phyloP scores from a whole-genome alignment of 108 stramenopile genomes.

The Nitzschia sp. region DNA sequence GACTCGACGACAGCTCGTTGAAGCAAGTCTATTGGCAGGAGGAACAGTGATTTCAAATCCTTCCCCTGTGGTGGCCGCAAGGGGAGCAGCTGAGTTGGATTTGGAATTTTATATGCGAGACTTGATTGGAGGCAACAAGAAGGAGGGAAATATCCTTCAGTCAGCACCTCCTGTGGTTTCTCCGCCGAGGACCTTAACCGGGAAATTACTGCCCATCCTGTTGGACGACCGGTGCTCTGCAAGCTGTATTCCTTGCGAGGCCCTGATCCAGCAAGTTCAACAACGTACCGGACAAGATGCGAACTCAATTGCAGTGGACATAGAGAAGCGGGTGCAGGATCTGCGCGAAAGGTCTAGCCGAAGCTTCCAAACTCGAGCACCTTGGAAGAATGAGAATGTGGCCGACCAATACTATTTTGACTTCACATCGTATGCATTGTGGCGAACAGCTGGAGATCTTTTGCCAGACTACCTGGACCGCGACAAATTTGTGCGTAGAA shows the following conservation, averaged over 20 bases:
- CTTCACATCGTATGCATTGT: conserved; percentile 74
- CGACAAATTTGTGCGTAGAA: conserved; percentile 57
- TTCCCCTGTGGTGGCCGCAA: conserved; percentile 44
- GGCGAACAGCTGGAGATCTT: conserved; percentile 65
- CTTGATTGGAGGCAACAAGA: conserved; percentile 68
- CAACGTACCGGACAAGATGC: not conserved
- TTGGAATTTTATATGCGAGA: conserved; percentile 84
- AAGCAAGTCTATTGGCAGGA: not conserved
- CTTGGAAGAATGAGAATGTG: conserved; percentile 57
- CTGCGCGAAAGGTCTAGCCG: conserved; percentile 41
- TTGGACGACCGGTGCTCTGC: conserved; percentile 45
- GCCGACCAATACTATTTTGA: conserved; percentile 85
- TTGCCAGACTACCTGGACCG: conserved; percentile 59
- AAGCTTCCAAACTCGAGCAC: conserved; percentile 50
- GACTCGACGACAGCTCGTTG: not conserved
- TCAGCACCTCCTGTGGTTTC: conserved; percentile 46
- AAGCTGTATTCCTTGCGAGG: conserved; percentile 36
- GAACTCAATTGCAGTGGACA: conserved; percentile 14
- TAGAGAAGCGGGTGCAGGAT: conserved; percentile 13
- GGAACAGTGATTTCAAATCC: conserved; percentile 26
- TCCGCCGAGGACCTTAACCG: conserved; percentile 50
- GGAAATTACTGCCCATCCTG: conserved; percentile 50
- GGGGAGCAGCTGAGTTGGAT: conserved; percentile 85
- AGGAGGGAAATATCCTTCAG: conserved; percentile 63
- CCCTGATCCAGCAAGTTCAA: conserved; percentile 30